Percentiles rank a stretch among this genome's conserved stretches.
Evolutionary conservation across 2,329 filamentous ascomycete species (phyloP).

Genomic region (Xylariaceae sp.): DNA sequence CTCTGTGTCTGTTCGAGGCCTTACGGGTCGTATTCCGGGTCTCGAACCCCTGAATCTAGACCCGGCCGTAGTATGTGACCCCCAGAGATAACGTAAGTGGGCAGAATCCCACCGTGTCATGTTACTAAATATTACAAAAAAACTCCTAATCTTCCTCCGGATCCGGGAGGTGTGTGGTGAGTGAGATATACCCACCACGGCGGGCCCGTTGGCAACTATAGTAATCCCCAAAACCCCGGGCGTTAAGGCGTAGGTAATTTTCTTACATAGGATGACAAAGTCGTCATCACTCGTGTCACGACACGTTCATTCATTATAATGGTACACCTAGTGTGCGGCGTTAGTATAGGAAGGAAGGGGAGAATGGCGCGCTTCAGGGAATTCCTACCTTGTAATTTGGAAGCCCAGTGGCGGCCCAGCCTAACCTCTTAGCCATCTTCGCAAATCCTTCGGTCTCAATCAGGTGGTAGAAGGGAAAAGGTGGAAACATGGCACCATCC

Average conservation of each 20-base stretch:
- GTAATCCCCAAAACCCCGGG: too few relatives aligned
- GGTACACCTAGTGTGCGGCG: constrained; percentile 60
- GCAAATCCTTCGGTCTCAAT: constrained; percentile 98
- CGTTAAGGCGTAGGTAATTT: constrained; percentile 14
- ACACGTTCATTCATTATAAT: constrained; percentile 71
- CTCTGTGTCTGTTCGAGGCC: not conserved
- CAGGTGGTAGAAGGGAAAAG: constrained; percentile 92
- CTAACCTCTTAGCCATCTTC: constrained; percentile 87
- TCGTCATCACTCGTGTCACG: constrained; percentile 13
- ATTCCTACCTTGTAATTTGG: constrained; percentile 87
- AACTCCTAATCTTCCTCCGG: constrained; percentile 1
- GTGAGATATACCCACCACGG: too few relatives aligned
- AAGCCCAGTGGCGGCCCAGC: constrained; percentile 80
- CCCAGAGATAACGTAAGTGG: not conserved
- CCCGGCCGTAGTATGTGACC: not conserved
- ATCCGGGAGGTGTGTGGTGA: not conserved
- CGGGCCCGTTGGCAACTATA: too few relatives aligned
- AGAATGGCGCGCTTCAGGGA: not conserved
- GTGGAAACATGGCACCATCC: constrained; percentile 97
- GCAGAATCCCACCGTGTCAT: constrained; percentile 8
- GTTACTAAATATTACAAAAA: constrained; percentile 19
- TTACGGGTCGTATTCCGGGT: not conserved
- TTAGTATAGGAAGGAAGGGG: constrained; percentile 9
- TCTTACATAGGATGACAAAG: constrained; percentile 15
- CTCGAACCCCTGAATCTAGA: not conserved